Conservation (phyloP, 2,329 filamentous ascomycete species). For the Berkeleyomyces rouxiae region DNA sequence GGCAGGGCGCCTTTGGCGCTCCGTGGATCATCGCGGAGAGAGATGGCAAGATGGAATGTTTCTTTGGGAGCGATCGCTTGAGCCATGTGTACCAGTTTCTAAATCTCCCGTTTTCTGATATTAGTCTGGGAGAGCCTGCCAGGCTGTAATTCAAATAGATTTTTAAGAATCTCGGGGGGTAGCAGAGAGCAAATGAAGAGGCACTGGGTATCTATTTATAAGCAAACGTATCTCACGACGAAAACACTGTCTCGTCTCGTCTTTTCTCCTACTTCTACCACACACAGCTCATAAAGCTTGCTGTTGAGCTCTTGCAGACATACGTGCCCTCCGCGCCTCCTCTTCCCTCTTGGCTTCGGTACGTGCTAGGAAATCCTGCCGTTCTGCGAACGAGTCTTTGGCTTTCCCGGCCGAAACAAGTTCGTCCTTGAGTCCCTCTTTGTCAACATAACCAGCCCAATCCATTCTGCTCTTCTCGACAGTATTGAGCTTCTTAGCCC, state of each 20-base stretch:
- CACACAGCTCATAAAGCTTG: not conserved
- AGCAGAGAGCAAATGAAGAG: not conserved
- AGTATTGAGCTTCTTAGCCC: slow-evolving; percentile 47
- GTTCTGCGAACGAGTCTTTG: slow-evolving; percentile 44
- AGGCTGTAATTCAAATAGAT: not conserved
- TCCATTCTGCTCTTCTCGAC: slow-evolving; percentile 59
- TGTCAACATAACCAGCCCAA: slow-evolving; percentile 56
- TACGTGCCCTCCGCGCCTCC: slow-evolving; percentile 38
- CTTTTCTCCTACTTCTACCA: not conserved
- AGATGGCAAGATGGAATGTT: slow-evolving; percentile 34
- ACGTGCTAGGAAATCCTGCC: slow-evolving; percentile 48
- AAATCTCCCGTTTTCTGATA: slow-evolving; percentile 40
- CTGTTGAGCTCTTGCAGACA: slow-evolving; percentile 21
- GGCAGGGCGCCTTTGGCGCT: slow-evolving; percentile 55
- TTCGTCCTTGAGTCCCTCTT: slow-evolving; percentile 54
- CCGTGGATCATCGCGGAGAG: slow-evolving; percentile 60
- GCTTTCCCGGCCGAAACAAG: slow-evolving; percentile 46
- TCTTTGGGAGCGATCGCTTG: slow-evolving; percentile 67
- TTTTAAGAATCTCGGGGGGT: not conserved
- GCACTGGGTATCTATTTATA: not conserved
- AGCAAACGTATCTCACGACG: not conserved
- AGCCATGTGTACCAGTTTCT: slow-evolving; percentile 52
- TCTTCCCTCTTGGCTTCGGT: slow-evolving; percentile 47
- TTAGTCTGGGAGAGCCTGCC: slow-evolving; percentile 26
- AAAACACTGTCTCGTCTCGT: not conserved